Evolutionary conservation across 495 filamentous ascomycete genomes (phyloP), one percentile per base, ranked within the genome.

Genomic region (Extremus antarcticus): DNA sequence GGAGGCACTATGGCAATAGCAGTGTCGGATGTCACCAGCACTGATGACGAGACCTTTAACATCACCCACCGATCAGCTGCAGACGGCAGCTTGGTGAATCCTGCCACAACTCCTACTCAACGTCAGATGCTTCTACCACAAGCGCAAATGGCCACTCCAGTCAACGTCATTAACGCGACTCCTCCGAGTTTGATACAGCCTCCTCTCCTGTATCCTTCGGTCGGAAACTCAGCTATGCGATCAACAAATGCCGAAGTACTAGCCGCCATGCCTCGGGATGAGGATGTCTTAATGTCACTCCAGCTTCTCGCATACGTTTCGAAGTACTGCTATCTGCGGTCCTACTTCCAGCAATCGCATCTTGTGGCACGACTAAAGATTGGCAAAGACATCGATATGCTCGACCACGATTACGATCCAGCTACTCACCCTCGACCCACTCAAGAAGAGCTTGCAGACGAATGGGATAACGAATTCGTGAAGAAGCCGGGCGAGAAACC

Each of bases 211-310:
- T 84, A 83, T 59, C 82, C 88, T 88, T 90, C 67, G 75, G 87
- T 32, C 25, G 87, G 95, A 55, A 66, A 67, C n/a, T 35, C 29
- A 35, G 21, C 76, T 39, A 51, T 55, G 21, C 56, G 60, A 8
- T 25, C 51, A 13, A 40, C 56, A 13, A 51, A 51, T 15, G n/a
- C 59, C 40, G 53, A 49, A 43, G 41, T 90, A 53, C 65, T 94
- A 35, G 86, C 88, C 24, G 83, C 88, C 21, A 94, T 95, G 83
- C 92, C 92, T 19, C 81, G 92, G 38, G 92, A 97, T 60, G 92
- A 98, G 65, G 92, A 98, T 64, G 92, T 98, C 16, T 72, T 98
- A 58, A 94, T 96, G 90, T 95, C 92, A 0, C 77, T 98, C n/a
- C 92, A 98, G 70, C 80, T 98, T 8, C 78, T 98, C 24, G 92